Conservation (phyloP, 345 rosid species). For the Populus ilicifolia region DNA sequence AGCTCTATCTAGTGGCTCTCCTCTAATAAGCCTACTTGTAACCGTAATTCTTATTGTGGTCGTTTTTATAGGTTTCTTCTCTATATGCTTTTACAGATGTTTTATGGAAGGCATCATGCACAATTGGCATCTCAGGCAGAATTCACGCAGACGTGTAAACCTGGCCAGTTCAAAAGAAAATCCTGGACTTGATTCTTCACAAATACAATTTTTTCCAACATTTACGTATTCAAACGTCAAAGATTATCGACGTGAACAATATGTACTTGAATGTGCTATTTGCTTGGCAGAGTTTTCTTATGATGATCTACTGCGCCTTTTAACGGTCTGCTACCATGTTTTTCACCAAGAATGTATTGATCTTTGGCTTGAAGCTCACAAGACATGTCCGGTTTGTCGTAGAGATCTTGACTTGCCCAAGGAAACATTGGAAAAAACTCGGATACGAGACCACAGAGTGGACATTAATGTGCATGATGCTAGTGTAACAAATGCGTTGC, state of each 20-base stretch:
- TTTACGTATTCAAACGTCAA: slow-evolving; percentile 58
- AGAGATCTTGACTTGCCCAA: slow-evolving; percentile 53
- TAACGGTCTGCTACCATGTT: slow-evolving; percentile 69
- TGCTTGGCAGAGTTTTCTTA: slow-evolving; percentile 67
- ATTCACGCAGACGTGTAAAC: slow-evolving; percentile 22
- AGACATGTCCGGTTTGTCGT: slow-evolving; percentile 86
- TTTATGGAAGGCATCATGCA: slow-evolving; percentile 40
- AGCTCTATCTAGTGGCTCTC: slow-evolving; percentile 22
- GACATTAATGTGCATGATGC: not conserved
- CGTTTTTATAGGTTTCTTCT: slow-evolving; percentile 62
- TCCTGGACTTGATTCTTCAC: slow-evolving; percentile 58
- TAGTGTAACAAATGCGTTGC: not conserved
- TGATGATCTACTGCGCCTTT: slow-evolving; percentile 58
- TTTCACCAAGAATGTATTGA: slow-evolving; percentile 85
- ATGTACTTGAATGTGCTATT: slow-evolving; percentile 74
- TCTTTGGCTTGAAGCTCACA: slow-evolving; percentile 69
- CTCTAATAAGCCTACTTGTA: slow-evolving; percentile 49
- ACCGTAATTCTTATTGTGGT: slow-evolving; percentile 50
- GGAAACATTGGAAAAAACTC: slow-evolving; percentile 33
- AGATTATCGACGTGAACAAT: slow-evolving; percentile 47
- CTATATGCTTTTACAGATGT: slow-evolving; percentile 62
- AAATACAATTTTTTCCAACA: slow-evolving; percentile 53
- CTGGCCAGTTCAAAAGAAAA: not conserved
- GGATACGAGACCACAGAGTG: not conserved
- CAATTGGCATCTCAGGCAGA: slow-evolving; percentile 40